Conservation (phyloP, 176 grass and related monocot species). For the Oryza longistaminata region DNA sequence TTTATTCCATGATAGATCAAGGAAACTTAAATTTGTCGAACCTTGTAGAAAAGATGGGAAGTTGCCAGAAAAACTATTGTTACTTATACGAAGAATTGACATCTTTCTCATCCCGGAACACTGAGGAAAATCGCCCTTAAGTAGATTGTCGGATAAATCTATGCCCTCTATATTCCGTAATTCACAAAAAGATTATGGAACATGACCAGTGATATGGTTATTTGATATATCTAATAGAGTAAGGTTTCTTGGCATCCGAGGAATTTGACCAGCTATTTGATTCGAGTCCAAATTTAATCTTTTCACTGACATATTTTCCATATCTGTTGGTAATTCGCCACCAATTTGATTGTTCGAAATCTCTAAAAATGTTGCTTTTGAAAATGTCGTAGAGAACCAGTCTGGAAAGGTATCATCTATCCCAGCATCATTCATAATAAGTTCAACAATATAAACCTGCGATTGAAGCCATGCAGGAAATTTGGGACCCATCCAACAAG, state of each 20-base stretch:
- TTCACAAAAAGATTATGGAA: constrained; percentile 40
- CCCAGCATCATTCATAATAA: no score
- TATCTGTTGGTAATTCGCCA: constrained; percentile 14
- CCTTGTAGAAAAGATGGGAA: constrained; percentile 16
- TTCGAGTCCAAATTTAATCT: not conserved
- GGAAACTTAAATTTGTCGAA: not conserved
- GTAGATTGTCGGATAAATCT: constrained; percentile 12
- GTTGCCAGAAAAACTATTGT: constrained; percentile 37
- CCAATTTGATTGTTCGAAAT: constrained; percentile 41
- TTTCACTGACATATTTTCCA: not conserved
- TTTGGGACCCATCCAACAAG: constrained; percentile 17
- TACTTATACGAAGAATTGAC: not conserved
- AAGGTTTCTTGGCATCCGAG: not conserved
- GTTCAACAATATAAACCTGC: not conserved
- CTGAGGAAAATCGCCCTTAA: constrained; percentile 7
- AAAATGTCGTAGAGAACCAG: constrained; percentile 10
- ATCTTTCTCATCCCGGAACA: not conserved
- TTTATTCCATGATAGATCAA: not conserved
- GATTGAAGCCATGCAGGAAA: constrained; percentile 39
- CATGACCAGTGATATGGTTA: constrained; percentile 27
- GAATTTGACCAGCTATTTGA: not conserved
- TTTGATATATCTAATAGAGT: not conserved
- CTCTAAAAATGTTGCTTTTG: not conserved
- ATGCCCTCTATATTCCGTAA: not conserved
- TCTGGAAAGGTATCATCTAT: not conserved